Conservation (phyloP, 2,329 filamentous ascomycete species). For the Curvularia sp. region DNA sequence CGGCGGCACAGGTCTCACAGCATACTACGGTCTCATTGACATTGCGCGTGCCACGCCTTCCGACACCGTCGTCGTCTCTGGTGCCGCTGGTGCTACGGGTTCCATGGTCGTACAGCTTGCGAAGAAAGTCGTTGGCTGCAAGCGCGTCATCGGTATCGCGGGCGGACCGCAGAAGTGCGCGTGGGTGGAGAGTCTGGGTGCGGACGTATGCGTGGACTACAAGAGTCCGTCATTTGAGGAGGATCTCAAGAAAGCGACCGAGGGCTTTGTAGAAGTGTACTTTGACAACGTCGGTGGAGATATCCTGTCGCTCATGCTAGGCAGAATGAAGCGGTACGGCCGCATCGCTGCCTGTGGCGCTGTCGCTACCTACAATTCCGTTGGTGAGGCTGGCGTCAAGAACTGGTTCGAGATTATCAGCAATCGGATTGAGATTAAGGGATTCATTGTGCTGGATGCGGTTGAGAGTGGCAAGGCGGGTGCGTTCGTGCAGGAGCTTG, state of each 20-base stretch:
- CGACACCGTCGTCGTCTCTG: slow-evolving; percentile 77
- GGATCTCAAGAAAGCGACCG: slow-evolving; percentile 57
- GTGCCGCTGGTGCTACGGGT: slow-evolving; percentile 79
- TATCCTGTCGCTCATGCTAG: slow-evolving; percentile 57
- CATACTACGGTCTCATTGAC: slow-evolving; percentile 75
- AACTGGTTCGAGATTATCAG: slow-evolving; percentile 55
- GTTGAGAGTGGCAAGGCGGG: slow-evolving; percentile 38
- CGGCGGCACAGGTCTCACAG: slow-evolving; percentile 66
- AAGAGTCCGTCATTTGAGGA: slow-evolving; percentile 56
- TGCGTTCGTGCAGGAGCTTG: slow-evolving; percentile 32
- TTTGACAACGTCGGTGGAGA: slow-evolving; percentile 61
- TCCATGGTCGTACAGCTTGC: slow-evolving; percentile 69
- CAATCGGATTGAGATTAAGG: slow-evolving; percentile 54
- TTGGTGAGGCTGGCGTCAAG: slow-evolving; percentile 42
- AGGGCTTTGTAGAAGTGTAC: slow-evolving; percentile 60
- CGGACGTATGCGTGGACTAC: slow-evolving; percentile 64
- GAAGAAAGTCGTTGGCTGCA: slow-evolving; percentile 57
- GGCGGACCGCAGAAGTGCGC: slow-evolving; percentile 61
- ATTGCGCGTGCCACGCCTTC: slow-evolving; percentile 70
- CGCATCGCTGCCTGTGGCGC: slow-evolving; percentile 55
- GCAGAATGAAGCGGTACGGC: slow-evolving; percentile 52
- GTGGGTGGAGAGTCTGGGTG: slow-evolving; percentile 60
- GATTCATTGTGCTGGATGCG: slow-evolving; percentile 56
- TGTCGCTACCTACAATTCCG: slow-evolving; percentile 53
- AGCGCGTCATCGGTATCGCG: slow-evolving; percentile 61